Percentiles rank a stretch among this genome's conserved stretches.
phyloP scores from a whole-genome alignment of 805 yeast genomes.

The Blastobotrys peoriensis region DNA sequence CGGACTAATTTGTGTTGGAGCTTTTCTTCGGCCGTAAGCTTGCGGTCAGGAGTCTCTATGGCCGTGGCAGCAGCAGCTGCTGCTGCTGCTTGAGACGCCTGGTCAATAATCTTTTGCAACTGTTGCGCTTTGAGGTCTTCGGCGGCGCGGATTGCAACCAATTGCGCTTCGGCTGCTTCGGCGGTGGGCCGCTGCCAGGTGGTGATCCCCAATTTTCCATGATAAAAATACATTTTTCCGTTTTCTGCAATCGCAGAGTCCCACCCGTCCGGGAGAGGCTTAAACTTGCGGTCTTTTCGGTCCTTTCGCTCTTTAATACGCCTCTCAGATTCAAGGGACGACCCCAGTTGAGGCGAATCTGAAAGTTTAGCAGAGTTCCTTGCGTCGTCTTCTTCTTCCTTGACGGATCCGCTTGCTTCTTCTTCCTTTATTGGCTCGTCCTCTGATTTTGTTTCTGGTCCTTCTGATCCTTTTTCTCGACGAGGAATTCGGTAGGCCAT shows the following conservation, averaged over 20 bases:
- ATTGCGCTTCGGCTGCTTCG: conserved; percentile 15
- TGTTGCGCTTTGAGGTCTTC: conserved; percentile 13
- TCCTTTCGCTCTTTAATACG: not conserved
- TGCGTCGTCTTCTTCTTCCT: not conserved
- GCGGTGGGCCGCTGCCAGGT: conserved; percentile 56
- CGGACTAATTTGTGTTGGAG: conserved; percentile 7
- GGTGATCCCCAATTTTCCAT: conserved; percentile 41
- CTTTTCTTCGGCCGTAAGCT: conserved; percentile 28
- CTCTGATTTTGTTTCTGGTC: conserved; percentile 7
- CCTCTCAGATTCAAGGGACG: not conserved
- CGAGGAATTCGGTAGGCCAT: conserved; percentile 86
- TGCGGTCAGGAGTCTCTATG: conserved; percentile 18
- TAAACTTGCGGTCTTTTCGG: conserved; percentile 11
- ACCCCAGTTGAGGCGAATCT: not conserved
- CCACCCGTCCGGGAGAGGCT: conserved; percentile 57
- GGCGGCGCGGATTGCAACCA: conserved; percentile 7
- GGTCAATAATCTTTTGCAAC: conserved; percentile 36
- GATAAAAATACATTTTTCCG: conserved; percentile 48
- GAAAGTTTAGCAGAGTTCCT: not conserved
- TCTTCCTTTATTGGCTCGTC: conserved; percentile 20
- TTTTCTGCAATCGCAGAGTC: conserved; percentile 46
- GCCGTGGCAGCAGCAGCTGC: conserved; percentile 20
- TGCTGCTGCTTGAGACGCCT: conserved; percentile 27
- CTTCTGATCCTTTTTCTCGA: conserved; percentile 26
- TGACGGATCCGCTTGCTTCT: conserved; percentile 6